Conservation (phyloP, 1,284 basidiomycete species). For the Albatrellus sp. region DNA sequence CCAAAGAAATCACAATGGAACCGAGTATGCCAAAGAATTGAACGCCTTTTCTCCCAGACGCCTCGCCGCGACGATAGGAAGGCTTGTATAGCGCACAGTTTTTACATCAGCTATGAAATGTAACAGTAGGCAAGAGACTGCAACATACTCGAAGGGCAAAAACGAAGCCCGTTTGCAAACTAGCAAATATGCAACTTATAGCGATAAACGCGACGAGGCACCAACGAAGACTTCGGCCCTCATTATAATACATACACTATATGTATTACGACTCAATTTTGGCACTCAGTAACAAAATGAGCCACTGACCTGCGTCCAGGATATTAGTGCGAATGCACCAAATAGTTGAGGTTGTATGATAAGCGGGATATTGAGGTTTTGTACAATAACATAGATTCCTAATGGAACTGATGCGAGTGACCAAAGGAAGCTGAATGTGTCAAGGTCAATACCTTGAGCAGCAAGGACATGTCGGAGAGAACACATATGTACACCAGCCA, state of each 20-base stretch:
- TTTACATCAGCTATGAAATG: slow-evolving; percentile 8
- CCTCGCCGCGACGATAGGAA: slow-evolving; percentile 30
- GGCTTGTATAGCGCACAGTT: slow-evolving; percentile 17
- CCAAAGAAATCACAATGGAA: slow-evolving; percentile 47
- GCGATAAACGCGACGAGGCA: slow-evolving; percentile 21
- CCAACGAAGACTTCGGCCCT: slow-evolving; percentile 21
- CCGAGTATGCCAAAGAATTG: slow-evolving; percentile 57
- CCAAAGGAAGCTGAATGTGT: slow-evolving; percentile 47
- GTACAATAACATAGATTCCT: slow-evolving; percentile 59
- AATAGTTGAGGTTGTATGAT: slow-evolving; percentile 71
- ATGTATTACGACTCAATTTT: too few species aligned
- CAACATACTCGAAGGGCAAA: slow-evolving; percentile 38
- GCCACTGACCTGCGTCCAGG: slow-evolving; percentile 50
- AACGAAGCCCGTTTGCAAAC: slow-evolving; percentile 48
- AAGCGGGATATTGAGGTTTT: slow-evolving; percentile 63
- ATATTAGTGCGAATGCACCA: slow-evolving; percentile 44
- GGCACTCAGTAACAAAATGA: neutral
- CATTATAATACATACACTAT: slow-evolving; percentile 54
- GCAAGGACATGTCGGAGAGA: neutral
- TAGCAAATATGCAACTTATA: slow-evolving; percentile 34
- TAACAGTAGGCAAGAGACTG: slow-evolving; percentile 4
- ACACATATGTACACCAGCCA: slow-evolving; percentile 42
- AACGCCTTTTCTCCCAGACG: slow-evolving; percentile 24
- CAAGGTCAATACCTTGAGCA: neutral
- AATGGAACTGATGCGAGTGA: slow-evolving; percentile 48